A percentile compares a stretch with the other conserved stretches of the same genome.
Evolutionary conservation across 78 protist species (phyloP).

Genomic region (Creolimax fragrantissima): DNA sequence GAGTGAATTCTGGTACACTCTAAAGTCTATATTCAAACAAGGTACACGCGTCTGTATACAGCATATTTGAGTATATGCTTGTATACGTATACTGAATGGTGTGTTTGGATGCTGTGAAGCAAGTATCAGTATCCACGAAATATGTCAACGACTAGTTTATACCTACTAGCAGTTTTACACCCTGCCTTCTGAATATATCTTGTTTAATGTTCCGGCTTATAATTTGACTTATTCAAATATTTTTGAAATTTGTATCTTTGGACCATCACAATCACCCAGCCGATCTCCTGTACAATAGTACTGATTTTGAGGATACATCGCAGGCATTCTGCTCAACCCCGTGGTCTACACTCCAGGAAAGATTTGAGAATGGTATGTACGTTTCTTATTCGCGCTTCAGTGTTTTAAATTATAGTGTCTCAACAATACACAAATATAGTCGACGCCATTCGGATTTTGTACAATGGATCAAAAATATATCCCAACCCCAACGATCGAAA

Average conservation of each 20-base stretch:
- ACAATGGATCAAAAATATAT: too few relatives aligned
- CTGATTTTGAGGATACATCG: background rate
- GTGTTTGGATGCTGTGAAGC: constrained; percentile 3
- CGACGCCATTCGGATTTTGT: too few relatives aligned
- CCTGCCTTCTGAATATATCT: too few relatives aligned
- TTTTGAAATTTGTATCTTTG: background rate
- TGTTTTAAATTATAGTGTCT: too few relatives aligned
- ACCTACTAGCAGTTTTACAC: too few relatives aligned
- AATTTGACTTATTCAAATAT: too few relatives aligned
- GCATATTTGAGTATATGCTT: background rate
- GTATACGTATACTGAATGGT: background rate
- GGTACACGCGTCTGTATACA: background rate
- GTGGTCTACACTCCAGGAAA: background rate
- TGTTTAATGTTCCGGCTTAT: too few relatives aligned
- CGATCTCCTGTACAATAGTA: background rate
- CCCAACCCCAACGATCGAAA: too few relatives aligned
- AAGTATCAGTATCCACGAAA: too few relatives aligned
- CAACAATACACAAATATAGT: too few relatives aligned
- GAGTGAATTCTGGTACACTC: background rate
- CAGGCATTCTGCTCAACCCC: background rate
- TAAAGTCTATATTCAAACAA: background rate
- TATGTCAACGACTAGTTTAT: too few relatives aligned
- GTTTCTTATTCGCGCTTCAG: too few relatives aligned
- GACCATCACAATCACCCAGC: background rate
- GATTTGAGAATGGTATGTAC: background rate